Percentiles rank a stretch among this genome's conserved stretches.
Evolutionary conservation across 345 rosid genomes (phyloP).

Genomic region (Acer yangbiense): DNA sequence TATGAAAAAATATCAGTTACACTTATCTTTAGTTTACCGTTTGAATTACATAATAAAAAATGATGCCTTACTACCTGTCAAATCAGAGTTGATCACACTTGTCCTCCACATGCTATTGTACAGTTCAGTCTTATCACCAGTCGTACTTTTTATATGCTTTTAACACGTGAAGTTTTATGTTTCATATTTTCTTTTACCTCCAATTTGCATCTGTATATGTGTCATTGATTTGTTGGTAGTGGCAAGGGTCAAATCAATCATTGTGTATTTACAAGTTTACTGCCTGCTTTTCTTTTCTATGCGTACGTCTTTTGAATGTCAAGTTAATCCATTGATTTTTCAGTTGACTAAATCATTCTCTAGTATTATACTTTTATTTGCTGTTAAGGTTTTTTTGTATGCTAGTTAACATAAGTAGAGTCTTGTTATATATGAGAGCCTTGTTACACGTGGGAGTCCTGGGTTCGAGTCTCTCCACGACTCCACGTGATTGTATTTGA

Average conservation of each 20-base stretch:
- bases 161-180: background rate
- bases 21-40: background rate
- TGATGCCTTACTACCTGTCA: background rate
- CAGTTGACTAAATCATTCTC: background rate
- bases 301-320: background rate
- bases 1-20: too few relatives aligned
- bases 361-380: background rate
- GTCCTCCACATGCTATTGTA: background rate
- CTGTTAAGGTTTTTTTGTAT: background rate
- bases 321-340: background rate
- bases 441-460: too few relatives aligned
- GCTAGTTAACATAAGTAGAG: too few relatives aligned
- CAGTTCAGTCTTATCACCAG: background rate
- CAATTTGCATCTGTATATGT: constrained; percentile 5
- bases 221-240: background rate
- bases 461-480: too few relatives aligned
- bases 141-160: background rate
- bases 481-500: too few relatives aligned
- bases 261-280: background rate
- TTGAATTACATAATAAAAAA: constrained; percentile 7
- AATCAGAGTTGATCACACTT: background rate
- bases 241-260: background rate
- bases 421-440: too few relatives aligned
- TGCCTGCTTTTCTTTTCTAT: background rate
- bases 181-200: background rate